Conservation (phyloP, 371 early-diverging fungal genomes). For the Mortierella sp. region DNA sequence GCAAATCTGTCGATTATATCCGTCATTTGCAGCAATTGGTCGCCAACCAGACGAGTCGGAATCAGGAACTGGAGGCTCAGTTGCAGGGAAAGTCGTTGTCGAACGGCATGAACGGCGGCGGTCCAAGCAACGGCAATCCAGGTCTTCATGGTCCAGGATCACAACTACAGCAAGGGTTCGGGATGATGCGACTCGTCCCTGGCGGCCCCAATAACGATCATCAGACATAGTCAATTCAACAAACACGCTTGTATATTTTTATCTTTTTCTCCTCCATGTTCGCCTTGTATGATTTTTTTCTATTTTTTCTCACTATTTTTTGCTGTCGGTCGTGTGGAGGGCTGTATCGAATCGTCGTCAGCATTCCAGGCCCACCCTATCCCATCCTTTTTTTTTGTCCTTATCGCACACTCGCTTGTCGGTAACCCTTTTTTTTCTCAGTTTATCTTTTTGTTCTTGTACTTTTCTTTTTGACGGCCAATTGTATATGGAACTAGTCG, state of each 20-base stretch:
- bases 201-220: constrained; percentile 9
- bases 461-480: no score
- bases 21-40: constrained; percentile 76
- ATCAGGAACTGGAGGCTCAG: constrained; percentile 78
- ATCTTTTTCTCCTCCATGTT: not conserved
- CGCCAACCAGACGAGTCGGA: constrained; percentile 68
- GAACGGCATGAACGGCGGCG: not conserved
- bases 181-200: constrained; percentile 53
- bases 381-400: no score
- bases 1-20: constrained; percentile 93
- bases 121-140: not conserved
- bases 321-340: no score
- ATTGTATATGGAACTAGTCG: no score
- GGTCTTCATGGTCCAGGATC: constrained; percentile 20
- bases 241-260: constrained; percentile 11
- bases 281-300: not conserved
- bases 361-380: no score
- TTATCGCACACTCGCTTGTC: no score
- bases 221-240: not conserved
- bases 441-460: no score
- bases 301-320: not conserved
- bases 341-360: no score
- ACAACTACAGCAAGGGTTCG: constrained; percentile 54
- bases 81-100: constrained; percentile 31
- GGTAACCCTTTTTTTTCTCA: no score